Percentiles rank a stretch among this genome's conserved stretches.
These are phyloP conservation scores for Melastoma malabathricum DNA, from an alignment of 345 rosid genomes.

Conservation along the genomic window DNA sequence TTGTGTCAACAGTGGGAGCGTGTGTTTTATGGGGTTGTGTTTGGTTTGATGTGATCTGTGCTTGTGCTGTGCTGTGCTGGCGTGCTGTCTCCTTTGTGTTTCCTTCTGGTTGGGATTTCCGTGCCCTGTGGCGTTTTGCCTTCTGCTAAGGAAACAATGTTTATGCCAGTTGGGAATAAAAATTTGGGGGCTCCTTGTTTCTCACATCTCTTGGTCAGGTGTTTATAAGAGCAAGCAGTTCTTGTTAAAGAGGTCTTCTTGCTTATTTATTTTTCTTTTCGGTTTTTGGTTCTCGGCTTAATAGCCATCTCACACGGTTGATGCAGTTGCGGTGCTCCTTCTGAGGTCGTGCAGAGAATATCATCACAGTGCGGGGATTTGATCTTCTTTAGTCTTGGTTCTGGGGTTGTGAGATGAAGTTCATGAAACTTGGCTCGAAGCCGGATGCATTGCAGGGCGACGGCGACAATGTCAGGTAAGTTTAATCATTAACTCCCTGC, in stretches of 20 bases:
- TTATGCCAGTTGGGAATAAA: slow-evolving; percentile 35
- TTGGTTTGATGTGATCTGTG: slow-evolving; percentile 39
- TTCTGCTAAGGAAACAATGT: slow-evolving; percentile 38
- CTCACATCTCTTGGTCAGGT: slow-evolving; percentile 9
- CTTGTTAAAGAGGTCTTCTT: no score
- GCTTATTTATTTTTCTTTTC: no score
- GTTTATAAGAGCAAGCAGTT: slow-evolving; percentile 12
- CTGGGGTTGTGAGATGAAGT: slow-evolving; percentile 54
- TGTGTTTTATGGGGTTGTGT: slow-evolving; percentile 25
- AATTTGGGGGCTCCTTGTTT: slow-evolving; percentile 17
- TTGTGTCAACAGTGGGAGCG: slow-evolving; percentile 40
- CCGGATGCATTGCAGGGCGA: slow-evolving; percentile 55
- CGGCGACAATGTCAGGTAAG: slow-evolving; percentile 26
- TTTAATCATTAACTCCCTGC: neutral
- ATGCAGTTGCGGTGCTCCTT: no score
- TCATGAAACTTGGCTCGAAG: slow-evolving; percentile 90
- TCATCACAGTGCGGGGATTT: slow-evolving; percentile 12
- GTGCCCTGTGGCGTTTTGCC: slow-evolving; percentile 50
- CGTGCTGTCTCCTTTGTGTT: slow-evolving; percentile 21
- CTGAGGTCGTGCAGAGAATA: neutral
- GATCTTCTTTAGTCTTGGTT: slow-evolving; percentile 9
- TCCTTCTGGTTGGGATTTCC: no score
- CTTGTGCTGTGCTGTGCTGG: slow-evolving; percentile 45
- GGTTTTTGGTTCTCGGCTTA: no score
- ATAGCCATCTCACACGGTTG: no score